A percentile compares a stretch with the other conserved stretches of the same genome.
Conservation (phyloP, 495 filamentous ascomycete genomes). For the Apodospora peruviana region DNA sequence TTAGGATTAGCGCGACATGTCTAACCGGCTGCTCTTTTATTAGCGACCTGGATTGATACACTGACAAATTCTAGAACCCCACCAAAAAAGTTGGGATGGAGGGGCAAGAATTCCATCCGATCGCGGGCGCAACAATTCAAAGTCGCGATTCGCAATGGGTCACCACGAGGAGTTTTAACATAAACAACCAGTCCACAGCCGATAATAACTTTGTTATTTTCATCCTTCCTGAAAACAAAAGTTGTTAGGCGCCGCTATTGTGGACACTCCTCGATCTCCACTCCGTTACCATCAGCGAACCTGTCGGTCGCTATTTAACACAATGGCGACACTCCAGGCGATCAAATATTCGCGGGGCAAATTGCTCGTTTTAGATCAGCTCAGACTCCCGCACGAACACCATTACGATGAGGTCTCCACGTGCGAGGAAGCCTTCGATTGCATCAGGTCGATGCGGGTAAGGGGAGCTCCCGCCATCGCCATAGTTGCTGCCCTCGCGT, state of each 20-base stretch:
- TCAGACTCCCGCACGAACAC: slow-evolving; percentile 80
- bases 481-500: slow-evolving; percentile 85
- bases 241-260: too few relatives aligned
- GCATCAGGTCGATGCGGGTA: slow-evolving; percentile 91
- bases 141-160: too few relatives aligned
- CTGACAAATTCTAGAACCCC: too few relatives aligned
- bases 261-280: neutral
- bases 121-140: too few relatives aligned
- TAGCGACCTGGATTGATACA: too few relatives aligned
- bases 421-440: slow-evolving; percentile 80
- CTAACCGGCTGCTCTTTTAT: too few relatives aligned
- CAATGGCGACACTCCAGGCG: slow-evolving; percentile 62
- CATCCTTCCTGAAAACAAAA: too few relatives aligned
- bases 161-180: neutral
- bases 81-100: slow-evolving; percentile 1
- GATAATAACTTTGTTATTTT: too few relatives aligned
- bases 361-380: slow-evolving; percentile 83
- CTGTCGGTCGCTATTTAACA: neutral
- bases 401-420: slow-evolving; percentile 70
- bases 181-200: neutral
- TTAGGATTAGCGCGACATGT: neutral
- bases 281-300: neutral
- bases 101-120: too few relatives aligned
- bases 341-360: slow-evolving; percentile 78
- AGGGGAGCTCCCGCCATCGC: slow-evolving; percentile 86